Conservation (phyloP, 2,329 filamentous ascomycete genomes). For the Talaromyces piceae region DNA sequence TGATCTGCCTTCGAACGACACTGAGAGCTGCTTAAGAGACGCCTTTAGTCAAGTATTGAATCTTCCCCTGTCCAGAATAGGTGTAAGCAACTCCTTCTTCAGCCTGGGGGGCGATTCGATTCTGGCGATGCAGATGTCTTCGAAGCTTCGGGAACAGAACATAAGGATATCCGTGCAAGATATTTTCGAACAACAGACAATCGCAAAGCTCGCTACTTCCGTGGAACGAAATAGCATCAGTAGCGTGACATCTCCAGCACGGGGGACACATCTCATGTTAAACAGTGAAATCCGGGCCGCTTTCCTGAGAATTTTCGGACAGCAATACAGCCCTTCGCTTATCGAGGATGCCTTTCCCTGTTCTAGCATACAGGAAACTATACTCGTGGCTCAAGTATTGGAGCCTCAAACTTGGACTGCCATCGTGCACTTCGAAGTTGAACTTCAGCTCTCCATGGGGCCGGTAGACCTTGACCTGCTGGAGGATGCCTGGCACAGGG, state of each 20-base stretch:
- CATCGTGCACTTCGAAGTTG: not conserved
- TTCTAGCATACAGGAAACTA: not conserved
- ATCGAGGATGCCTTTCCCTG: not conserved
- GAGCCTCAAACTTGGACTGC: not conserved
- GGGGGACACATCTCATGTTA: not conserved
- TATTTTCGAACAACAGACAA: not conserved
- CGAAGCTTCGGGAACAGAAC: not conserved
- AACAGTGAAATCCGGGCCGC: not conserved
- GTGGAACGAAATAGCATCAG: not conserved
- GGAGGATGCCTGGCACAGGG: not conserved
- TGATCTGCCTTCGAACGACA: not conserved
- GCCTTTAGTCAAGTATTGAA: slow-evolving; percentile 14
- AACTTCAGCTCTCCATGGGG: not conserved
- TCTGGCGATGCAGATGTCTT: slow-evolving; percentile 18
- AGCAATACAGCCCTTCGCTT: not conserved
- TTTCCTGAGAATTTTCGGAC: not conserved
- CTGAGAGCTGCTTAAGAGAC: not conserved
- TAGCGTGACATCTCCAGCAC: not conserved
- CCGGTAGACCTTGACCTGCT: not conserved
- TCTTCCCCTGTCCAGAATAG: slow-evolving; percentile 13
- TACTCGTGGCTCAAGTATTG: not conserved
- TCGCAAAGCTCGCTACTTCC: not conserved
- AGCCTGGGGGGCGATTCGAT: slow-evolving; percentile 26
- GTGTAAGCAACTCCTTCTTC: slow-evolving; percentile 22
- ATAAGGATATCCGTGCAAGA: not conserved